Evolutionary conservation across 2,329 filamentous ascomycete species (phyloP), one percentile per base, ranked within the genome.

Genomic region (Fusarium virguliforme): DNA sequence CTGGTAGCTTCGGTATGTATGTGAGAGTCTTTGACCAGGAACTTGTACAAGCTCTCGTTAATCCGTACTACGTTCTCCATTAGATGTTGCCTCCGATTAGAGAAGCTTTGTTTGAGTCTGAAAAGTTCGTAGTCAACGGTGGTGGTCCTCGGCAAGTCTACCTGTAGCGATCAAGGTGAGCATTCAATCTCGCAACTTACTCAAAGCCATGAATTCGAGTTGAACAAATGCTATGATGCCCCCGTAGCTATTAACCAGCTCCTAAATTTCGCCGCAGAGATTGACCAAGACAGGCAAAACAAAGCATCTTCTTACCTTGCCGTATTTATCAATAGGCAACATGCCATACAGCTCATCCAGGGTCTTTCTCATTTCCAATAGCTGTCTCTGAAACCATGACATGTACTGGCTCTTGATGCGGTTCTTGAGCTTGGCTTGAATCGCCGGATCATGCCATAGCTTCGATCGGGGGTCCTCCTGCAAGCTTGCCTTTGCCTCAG

Each of bases 81-180:
- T 1, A 46, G 24, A 1, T 46, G 41, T 28, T 46, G 13, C 9
- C 41, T 46, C 41, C 22, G 4, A 1, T 22, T 6, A 26, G 41
- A 46, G 22, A 46, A 46, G 13, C 41, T 46, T 46, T 46, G 41
- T 15, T 46, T 46, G 12, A 46, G 41, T n/a, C 41, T 46, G 4
- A 46, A 28, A 15, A 46, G 13, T 8, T 46, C 41, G 9, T 46
- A 46, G 7, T 46, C 41, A 9, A 46, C 41, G 2, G 41, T 46
- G 24, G 24, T 46, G 13, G 24, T n/a, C 22, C 12, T 46, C 8
- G 24, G 41, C 5, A 46, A 46, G 13, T 43, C 12, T 3, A 24
- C 40, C 40, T 43, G 15, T 43, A 13, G 15, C 12, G 26, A 43
- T 3, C 6, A 24, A 43, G 22, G 40, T 43, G 1, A 43, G 40